Base-by-base conservation (phyloP, 805 yeast species). In the Saturnispora besseyi region DNA sequence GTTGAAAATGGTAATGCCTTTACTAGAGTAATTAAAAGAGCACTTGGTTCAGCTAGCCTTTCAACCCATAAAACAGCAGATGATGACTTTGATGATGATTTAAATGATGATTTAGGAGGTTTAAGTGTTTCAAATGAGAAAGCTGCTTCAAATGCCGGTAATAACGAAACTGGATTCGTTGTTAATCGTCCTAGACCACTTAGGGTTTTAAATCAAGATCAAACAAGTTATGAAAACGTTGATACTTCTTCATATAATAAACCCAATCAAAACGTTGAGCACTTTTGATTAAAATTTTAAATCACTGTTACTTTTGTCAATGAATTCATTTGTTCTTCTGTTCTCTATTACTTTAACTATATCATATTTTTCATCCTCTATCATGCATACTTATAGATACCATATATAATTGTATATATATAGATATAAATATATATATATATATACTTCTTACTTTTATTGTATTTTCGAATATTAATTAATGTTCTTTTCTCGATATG, bases 171-270 rank as follows among this genome's bases (percentile, higher is more conserved):
- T 18, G 67, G 67, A 11, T 63, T 63, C 49, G 61, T 62, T 36
- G 67, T 63, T 21, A 57, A 59, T 50, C 54, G 67, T 40, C 58
- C 67, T 3, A 59, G 56, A 42, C 63, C 65, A 13, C 49, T 63
- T 29, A 53, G 65, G n/a, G 59, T 48, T n/a, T 42, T 50, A 3
- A 52, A 53, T 45, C 47, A 15, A 30, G 44, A 38, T 18, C 31
- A 28, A 12, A 33, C 8, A 46, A 31, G 33, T 21, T 24, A 24
- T 26, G 42, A 38, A 24, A 38, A 22, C 21, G 34, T 22, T 13
- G 33, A 22, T 22, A 38, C 24, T 15, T 34, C 48, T 13, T 28
- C 41, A 13, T 12, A n/a, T 37, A 29, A 13, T 15, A 32, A 15
- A 18, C 21, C n/a, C 7, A 22, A 30, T 43, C 24, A 18, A 4